A percentile compares a stretch with the other conserved stretches of the same genome.
These are phyloP conservation scores for Phytophthora palmivora DNA, from an alignment of 352 stramenopile genomes.

Conservation along the genomic window DNA sequence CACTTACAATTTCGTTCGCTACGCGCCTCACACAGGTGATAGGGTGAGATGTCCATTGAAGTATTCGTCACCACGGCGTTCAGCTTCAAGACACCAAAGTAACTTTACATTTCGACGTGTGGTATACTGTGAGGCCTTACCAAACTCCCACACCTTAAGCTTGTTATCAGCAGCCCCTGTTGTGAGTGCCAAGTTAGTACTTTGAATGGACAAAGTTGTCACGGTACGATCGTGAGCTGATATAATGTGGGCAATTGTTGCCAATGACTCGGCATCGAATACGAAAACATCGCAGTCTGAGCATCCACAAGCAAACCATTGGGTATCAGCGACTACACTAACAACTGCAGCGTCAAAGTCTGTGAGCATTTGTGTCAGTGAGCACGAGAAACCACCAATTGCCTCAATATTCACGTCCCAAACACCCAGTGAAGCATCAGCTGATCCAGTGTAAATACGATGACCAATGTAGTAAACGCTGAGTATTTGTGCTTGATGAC, in stretches of 20 bases:
- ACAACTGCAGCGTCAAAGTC: constrained; percentile 82
- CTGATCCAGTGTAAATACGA: constrained; percentile 75
- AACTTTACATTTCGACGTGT: constrained; percentile 45
- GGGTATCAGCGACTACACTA: constrained; percentile 61
- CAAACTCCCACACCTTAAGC: constrained; percentile 73
- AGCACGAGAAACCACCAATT: constrained; percentile 59
- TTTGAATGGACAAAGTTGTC: constrained; percentile 56
- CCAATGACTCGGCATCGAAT: constrained; percentile 54
- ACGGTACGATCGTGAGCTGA: constrained; percentile 59
- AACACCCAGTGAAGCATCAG: constrained; percentile 67
- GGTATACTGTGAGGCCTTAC: constrained; percentile 23
- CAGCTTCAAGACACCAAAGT: constrained; percentile 48
- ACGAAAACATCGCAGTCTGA: constrained; percentile 81
- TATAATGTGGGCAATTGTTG: constrained; percentile 58
- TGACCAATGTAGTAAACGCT: constrained; percentile 65
- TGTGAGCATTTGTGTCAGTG: constrained; percentile 54
- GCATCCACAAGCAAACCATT: constrained; percentile 64
- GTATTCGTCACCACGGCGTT: constrained; percentile 44
- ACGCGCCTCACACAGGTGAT: constrained; percentile 65
- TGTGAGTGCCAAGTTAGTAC: constrained; percentile 48
- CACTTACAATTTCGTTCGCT: constrained; percentile 80
- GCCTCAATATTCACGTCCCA: constrained; percentile 69
- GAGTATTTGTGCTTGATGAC: constrained; percentile 75
- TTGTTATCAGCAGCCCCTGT: constrained; percentile 67
- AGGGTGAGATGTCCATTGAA: constrained; percentile 64